Conservation (phyloP, 176 grass and related monocot genomes). For the Aegilops tauschii region DNA sequence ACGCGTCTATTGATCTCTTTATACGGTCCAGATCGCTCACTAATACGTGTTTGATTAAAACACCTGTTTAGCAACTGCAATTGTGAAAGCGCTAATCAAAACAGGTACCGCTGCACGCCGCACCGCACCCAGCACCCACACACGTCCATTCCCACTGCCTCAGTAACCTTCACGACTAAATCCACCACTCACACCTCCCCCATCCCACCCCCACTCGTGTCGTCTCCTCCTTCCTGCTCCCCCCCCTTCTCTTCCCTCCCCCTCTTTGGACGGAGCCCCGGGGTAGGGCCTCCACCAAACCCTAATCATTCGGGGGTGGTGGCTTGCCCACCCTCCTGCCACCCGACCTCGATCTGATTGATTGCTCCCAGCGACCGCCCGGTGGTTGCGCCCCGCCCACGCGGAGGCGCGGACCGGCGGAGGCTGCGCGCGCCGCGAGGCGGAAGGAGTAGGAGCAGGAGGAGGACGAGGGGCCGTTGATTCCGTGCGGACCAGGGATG, state of each 20-base stretch:
- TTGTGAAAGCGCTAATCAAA: too few relatives aligned
- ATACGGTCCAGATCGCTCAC: too few relatives aligned
- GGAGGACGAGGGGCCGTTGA: not conserved
- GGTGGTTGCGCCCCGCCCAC: not conserved
- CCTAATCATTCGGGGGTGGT: conserved; percentile 5
- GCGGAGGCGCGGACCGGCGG: not conserved
- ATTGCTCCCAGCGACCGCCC: not conserved
- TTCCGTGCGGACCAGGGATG: not conserved
- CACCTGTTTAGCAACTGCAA: too few relatives aligned
- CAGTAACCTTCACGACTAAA: conserved; percentile 65
- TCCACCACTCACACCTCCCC: conserved; percentile 19
- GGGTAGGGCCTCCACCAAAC: conserved; percentile 18
- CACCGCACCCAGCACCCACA: too few relatives aligned
- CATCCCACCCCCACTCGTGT: not conserved
- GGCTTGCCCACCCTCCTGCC: not conserved
- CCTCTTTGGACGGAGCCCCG: not conserved
- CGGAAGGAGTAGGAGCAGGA: not conserved
- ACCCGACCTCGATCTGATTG: too few relatives aligned
- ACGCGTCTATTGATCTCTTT: too few relatives aligned
- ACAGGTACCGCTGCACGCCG: too few relatives aligned
- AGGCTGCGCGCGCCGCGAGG: not conserved
- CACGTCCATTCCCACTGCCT: too few relatives aligned
- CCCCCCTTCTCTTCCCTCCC: not conserved
- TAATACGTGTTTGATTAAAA: too few relatives aligned
- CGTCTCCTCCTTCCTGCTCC: not conserved